Conservation (phyloP, 2,329 filamentous ascomycete species). For the Phialophora expanda region DNA sequence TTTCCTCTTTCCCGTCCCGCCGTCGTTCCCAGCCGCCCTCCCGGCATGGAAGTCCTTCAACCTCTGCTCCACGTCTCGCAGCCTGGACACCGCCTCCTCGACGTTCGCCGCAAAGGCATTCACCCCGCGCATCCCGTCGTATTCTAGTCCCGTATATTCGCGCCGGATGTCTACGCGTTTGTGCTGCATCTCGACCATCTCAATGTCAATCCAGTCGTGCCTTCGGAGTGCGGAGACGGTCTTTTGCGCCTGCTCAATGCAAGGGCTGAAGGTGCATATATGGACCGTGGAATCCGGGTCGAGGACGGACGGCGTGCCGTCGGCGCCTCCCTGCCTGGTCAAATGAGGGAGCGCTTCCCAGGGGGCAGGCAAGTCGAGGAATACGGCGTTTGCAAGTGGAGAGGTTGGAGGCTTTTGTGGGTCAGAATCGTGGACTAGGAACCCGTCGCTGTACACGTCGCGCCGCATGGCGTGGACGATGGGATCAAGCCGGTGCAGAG, state of each 20-base stretch:
- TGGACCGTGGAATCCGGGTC: slow-evolving; percentile 74
- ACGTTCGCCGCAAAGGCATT: slow-evolving; percentile 74
- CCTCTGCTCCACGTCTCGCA: slow-evolving; percentile 74
- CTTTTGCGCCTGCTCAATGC: slow-evolving; percentile 91
- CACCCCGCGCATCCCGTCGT: slow-evolving; percentile 70
- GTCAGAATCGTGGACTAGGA: slow-evolving; percentile 43
- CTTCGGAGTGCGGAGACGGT: slow-evolving; percentile 81
- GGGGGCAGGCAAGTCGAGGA: slow-evolving; percentile 58
- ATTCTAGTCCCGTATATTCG: slow-evolving; percentile 75
- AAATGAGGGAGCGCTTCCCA: slow-evolving; percentile 57
- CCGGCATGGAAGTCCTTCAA: slow-evolving; percentile 67
- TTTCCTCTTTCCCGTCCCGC: slow-evolving; percentile 33
- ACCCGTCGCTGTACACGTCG: slow-evolving; percentile 58
- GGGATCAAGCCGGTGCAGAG: slow-evolving; percentile 51
- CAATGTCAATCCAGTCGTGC: slow-evolving; percentile 86
- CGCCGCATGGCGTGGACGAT: slow-evolving; percentile 55
- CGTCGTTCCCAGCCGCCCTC: slow-evolving; percentile 38
- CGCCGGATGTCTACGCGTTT: slow-evolving; percentile 79
- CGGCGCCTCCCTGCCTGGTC: slow-evolving; percentile 44
- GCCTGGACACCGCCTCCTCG: slow-evolving; percentile 73
- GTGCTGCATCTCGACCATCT: slow-evolving; percentile 88
- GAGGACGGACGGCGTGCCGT: slow-evolving; percentile 58
- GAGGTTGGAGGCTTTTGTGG: slow-evolving; percentile 37
- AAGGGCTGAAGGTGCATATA: slow-evolving; percentile 94
- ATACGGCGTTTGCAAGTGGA: slow-evolving; percentile 54